Evolutionary conservation across 768 basidiomycete genomes (phyloP).

Genomic region (Rhizopogon vinicolor): DNA sequence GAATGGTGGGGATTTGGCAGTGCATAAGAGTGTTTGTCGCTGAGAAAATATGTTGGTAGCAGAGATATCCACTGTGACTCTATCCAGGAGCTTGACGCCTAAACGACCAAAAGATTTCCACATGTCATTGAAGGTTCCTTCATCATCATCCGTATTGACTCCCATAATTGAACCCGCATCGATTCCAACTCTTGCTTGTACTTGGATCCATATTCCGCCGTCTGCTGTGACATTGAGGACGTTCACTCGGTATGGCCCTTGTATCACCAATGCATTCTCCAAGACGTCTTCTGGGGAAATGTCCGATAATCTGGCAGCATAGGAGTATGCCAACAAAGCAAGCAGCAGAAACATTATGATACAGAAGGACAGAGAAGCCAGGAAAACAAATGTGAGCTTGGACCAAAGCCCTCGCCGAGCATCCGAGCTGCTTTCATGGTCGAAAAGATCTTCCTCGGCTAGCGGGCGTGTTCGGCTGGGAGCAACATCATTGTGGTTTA

Average conservation of each 20-base stretch:
- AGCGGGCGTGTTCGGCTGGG: constrained; percentile 12
- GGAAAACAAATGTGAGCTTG: constrained; percentile 44
- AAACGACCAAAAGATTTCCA: constrained; percentile 71
- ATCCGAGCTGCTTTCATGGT: constrained; percentile 15
- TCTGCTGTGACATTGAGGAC: constrained; percentile 56
- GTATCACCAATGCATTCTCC: constrained; percentile 46
- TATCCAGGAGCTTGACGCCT: constrained; percentile 53
- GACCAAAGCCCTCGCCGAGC: constrained; percentile 27
- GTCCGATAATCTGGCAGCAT: constrained; percentile 50
- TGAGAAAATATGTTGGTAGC: constrained; percentile 46
- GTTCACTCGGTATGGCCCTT: constrained; percentile 58
- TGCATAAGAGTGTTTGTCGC: constrained; percentile 35
- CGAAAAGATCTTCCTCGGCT: constrained; percentile 10
- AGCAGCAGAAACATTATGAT: constrained; percentile 39
- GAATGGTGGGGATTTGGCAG: constrained; percentile 43
- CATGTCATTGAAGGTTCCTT: constrained; percentile 39
- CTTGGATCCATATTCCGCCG: constrained; percentile 54
- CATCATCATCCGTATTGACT: constrained; percentile 40
- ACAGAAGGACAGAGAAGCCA: constrained; percentile 49
- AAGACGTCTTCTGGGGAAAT: constrained; percentile 57
- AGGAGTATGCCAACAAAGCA: constrained; percentile 59
- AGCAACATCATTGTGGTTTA: constrained; percentile 8
- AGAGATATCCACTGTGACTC: constrained; percentile 51
- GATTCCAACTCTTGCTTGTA: constrained; percentile 58
- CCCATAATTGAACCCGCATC: constrained; percentile 61